Percentiles rank a stretch among this genome's conserved stretches.
Evolutionary conservation across 345 rosid species (phyloP).

Genomic region (Punica granatum): DNA sequence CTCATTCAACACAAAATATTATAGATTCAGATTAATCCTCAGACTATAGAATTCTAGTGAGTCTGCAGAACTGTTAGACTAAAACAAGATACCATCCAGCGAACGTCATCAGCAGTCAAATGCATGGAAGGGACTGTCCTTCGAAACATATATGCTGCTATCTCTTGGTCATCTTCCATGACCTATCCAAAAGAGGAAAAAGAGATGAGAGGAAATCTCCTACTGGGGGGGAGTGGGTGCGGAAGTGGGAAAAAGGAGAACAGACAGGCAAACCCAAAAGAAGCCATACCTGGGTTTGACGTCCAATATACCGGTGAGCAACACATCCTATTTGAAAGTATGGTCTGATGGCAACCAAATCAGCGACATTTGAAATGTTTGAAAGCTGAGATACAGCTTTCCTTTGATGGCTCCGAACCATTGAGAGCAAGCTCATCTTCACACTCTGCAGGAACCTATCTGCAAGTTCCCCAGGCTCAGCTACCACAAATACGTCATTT

Average conservation of each 20-base stretch:
- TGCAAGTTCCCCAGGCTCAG: conserved; percentile 96
- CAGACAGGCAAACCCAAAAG: not conserved
- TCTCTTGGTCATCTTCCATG: conserved; percentile 94
- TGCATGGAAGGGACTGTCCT: conserved; percentile 87
- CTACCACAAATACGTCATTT: conserved; percentile 94
- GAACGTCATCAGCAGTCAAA: conserved; percentile 84
- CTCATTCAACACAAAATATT: not conserved
- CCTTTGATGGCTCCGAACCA: conserved; percentile 39
- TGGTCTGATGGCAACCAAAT: conserved; percentile 53
- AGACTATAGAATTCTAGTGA: no score
- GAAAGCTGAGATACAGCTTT: conserved; percentile 52
- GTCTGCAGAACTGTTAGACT: no score
- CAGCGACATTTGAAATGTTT: conserved; percentile 61
- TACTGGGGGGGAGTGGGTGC: not conserved
- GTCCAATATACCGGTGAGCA: conserved; percentile 80
- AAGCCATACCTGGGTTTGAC: conserved; percentile 75
- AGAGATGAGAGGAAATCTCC: not conserved
- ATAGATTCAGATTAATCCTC: not conserved
- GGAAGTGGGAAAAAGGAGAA: not conserved
- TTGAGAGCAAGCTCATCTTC: conserved; percentile 66
- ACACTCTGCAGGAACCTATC: conserved; percentile 80
- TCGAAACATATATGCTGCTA: conserved; percentile 89
- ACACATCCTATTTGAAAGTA: conserved; percentile 89
- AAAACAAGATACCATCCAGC: conserved; percentile 68
- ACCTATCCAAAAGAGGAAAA: conserved; percentile 39